Conservation (phyloP, 192 early-diverging fungal genomes). For the Coemansia sp. region DNA sequence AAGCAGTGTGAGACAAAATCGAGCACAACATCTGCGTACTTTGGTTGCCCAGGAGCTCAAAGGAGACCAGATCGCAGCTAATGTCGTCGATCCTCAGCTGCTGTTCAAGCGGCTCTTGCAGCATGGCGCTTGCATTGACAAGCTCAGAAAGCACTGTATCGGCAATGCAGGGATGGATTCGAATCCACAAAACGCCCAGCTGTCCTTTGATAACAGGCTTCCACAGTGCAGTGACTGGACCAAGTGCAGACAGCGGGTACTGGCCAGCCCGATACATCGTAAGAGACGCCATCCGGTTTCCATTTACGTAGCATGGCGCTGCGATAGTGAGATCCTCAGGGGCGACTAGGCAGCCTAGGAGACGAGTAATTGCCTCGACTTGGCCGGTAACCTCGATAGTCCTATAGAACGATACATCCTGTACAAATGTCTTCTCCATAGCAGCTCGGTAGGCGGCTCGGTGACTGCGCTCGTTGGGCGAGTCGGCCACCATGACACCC, state of each 20-base stretch:
- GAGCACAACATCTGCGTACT: conserved; percentile 75
- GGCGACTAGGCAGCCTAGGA: conserved; percentile 65
- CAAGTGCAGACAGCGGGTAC: conserved; percentile 59
- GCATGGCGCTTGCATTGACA: neutral
- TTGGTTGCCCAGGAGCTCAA: conserved; percentile 83
- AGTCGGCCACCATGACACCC: conserved; percentile 69
- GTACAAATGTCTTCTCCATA: conserved; percentile 72
- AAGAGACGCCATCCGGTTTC: conserved; percentile 32
- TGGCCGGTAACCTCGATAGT: conserved; percentile 74
- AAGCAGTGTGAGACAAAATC: conserved; percentile 51
- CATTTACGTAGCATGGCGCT: conserved; percentile 13
- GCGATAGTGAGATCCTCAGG: conserved; percentile 26
- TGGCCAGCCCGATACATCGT: conserved; percentile 36
- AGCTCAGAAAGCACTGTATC: conserved; percentile 53
- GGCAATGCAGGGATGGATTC: conserved; percentile 75
- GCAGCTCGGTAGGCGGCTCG: conserved; percentile 76
- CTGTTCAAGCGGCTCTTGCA: neutral
- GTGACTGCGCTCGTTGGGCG: conserved; percentile 85
- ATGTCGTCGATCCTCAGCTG: conserved; percentile 51
- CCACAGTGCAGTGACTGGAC: conserved; percentile 82
- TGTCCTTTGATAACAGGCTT: conserved; percentile 43
- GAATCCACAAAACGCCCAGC: conserved; percentile 71
- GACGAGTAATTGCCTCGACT: conserved; percentile 44
- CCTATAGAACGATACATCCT: conserved; percentile 83
- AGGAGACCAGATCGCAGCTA: conserved; percentile 64